Conservation (phyloP, 441 rosid species). For the Erysimum pusillum region DNA sequence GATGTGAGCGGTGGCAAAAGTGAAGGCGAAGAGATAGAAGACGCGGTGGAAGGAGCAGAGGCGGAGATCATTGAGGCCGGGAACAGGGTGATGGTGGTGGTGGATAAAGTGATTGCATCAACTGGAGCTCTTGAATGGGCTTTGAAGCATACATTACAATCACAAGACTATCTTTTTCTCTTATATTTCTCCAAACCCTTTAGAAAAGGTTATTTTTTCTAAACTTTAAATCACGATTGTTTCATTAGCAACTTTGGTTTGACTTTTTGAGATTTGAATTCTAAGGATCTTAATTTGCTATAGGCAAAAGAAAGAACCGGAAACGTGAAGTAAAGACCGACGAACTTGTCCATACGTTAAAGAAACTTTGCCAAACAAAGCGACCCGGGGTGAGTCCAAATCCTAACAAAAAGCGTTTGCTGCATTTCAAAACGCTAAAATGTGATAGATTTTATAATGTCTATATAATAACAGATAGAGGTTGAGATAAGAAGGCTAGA, state of each 20-base stretch:
- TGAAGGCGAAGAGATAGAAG: constrained; percentile 19
- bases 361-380: constrained; percentile 64
- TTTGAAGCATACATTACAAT: constrained; percentile 71
- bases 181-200: constrained; percentile 60
- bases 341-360: constrained; percentile 70
- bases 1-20: constrained; percentile 20
- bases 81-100: constrained; percentile 87
- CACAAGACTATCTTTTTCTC: constrained; percentile 71
- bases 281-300: not conserved
- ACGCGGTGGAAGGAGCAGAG: constrained; percentile 19
- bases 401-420: constrained; percentile 17
- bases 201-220: constrained; percentile 51
- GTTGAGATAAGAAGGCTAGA: constrained; percentile 63
- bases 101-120: constrained; percentile 76
- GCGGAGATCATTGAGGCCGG: constrained; percentile 48
- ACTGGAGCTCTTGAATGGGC: constrained; percentile 90
- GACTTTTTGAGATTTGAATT: not conserved
- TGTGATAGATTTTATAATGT: not conserved
- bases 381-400: constrained; percentile 67
- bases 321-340: constrained; percentile 60
- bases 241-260: not conserved
- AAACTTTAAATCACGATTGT: not conserved
- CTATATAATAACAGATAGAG: constrained; percentile 51
- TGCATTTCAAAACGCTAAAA: constrained; percentile 31
- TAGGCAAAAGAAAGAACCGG: constrained; percentile 50